phyloP scores from a whole-genome alignment of 2,329 filamentous ascomycete species.

The Colletotrichum simmondsii region DNA sequence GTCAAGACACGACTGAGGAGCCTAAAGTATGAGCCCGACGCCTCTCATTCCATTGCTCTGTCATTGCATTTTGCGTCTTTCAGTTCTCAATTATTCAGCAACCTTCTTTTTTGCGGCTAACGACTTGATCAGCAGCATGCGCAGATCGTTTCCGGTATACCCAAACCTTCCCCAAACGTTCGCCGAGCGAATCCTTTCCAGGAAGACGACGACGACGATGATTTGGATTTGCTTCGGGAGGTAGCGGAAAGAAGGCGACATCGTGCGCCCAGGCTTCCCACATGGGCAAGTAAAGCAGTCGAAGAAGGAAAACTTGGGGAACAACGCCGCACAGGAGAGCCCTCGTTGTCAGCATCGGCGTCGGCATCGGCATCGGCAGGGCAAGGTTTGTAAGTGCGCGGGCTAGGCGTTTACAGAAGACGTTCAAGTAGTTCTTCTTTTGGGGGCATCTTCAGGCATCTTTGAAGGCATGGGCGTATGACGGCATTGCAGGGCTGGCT shows the following conservation, averaged over 20 bases:
- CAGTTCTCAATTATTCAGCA: neutral
- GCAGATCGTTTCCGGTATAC: constrained; percentile 41
- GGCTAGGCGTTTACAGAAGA: neutral
- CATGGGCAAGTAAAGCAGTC: constrained; percentile 45
- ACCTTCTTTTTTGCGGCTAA: constrained; percentile 7
- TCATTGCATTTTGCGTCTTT: neutral
- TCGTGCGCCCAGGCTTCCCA: constrained; percentile 39
- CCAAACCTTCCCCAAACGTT: constrained; percentile 13
- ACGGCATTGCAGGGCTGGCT: neutral
- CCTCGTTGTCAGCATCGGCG: constrained; percentile 1
- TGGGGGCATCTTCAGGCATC: neutral
- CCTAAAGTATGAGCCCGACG: constrained; percentile 44
- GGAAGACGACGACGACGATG: constrained; percentile 8
- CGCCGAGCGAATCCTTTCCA: neutral
- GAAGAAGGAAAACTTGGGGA: constrained; percentile 25
- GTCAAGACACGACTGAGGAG: constrained; percentile 38
- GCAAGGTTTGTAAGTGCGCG: neutral
- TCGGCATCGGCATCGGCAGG: constrained; percentile 1
- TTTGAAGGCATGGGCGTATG: neutral
- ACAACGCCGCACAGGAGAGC: neutral
- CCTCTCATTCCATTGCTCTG: neutral
- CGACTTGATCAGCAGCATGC: constrained; percentile 42
- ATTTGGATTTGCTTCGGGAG: constrained; percentile 45
- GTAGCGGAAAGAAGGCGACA: constrained; percentile 38
- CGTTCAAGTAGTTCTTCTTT: neutral